These are phyloP conservation scores for Trichosporon sp. DNA, from an alignment of 1,284 basidiomycete species.

Conservation along the genomic window DNA sequence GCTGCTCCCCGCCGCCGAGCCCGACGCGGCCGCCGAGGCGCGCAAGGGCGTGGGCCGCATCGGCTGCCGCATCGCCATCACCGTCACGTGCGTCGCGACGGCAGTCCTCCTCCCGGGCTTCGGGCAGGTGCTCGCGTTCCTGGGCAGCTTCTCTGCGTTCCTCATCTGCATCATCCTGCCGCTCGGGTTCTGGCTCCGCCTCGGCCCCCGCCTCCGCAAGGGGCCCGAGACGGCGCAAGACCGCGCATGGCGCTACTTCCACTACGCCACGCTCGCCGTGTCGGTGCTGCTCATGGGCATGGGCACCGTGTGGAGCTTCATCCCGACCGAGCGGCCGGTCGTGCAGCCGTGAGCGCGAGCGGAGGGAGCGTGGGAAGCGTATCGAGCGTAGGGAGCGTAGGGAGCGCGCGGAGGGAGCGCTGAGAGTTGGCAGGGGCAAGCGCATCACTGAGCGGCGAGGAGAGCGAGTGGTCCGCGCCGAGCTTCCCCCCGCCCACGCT, in stretches of 20 bases:
- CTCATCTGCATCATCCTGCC: slow-evolving; percentile 77
- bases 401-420: no score
- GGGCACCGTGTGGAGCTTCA: slow-evolving; percentile 70
- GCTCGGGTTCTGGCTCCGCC: slow-evolving; percentile 41
- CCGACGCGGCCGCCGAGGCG: slow-evolving; percentile 8
- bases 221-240: slow-evolving; percentile 54
- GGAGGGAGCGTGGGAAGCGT: background rate
- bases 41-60: slow-evolving; percentile 29
- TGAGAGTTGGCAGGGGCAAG: no score
- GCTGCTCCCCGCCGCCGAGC: background rate
- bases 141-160: slow-evolving; percentile 83
- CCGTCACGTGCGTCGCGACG: slow-evolving; percentile 31
- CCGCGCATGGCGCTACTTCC: slow-evolving; percentile 54
- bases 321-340: slow-evolving; percentile 22
- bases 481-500: no score
- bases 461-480: no score
- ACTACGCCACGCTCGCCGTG: slow-evolving; percentile 58
- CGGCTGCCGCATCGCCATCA: slow-evolving; percentile 36
- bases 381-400: no score
- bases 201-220: slow-evolving; percentile 28
- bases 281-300: slow-evolving; percentile 66
- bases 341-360: background rate
- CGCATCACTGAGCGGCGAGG: no score
- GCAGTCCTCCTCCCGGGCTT: slow-evolving; percentile 45
- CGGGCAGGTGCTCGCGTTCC: slow-evolving; percentile 80